Evolutionary conservation across 2,329 filamentous ascomycete species (phyloP), one percentile per base, ranked within the genome.

Genomic region (Zymoseptoria crescenta): DNA sequence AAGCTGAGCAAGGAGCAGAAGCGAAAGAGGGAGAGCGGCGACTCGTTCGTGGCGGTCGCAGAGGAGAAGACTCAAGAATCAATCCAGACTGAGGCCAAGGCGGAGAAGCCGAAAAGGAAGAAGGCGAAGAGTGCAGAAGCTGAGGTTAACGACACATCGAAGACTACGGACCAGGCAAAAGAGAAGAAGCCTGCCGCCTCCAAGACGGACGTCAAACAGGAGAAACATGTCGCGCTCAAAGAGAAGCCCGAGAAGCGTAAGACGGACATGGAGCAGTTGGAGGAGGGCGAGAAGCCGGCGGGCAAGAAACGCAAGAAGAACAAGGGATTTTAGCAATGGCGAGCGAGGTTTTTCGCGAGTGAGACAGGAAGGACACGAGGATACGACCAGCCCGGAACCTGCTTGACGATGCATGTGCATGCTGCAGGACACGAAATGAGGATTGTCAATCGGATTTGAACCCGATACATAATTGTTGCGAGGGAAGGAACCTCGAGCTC

Each of bases 11-110:
- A 55, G 2, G 64, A 65, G 45, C 71, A 68, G 65, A 74, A 74
- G 64, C 68, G 72, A 16, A 74, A 74, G 62, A 65, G 72, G 1
- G 70, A 72, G 35, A 71, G 68, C 49, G 59, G 49, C 30, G 70
- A 65, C 51, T 70, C 65, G 20, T 63, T 64, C 53, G 45, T 16
- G 10, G 35, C 35, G 5, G 7, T 45, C 13, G 35, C 35, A 7
- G 35, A 45, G 35, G 35, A n/a, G 13, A 45, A 45, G 35, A 16
- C 5, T 16, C 35, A 45, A 7, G 35, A 45, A 16, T 13, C 35
- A 6, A 16, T 45, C 13, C 13, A 45, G 35, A 45, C 35, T 2
- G 35, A 45, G 35, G 16, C n/a, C 16, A 45, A 13, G 13, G 35
- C 16, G 49, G 49, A 27, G 49, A 51, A 51, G 20, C 24, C 24